Evolutionary conservation across 495 filamentous ascomycete species (phyloP).

Genomic region (Penicillium dipodomyicola): DNA sequence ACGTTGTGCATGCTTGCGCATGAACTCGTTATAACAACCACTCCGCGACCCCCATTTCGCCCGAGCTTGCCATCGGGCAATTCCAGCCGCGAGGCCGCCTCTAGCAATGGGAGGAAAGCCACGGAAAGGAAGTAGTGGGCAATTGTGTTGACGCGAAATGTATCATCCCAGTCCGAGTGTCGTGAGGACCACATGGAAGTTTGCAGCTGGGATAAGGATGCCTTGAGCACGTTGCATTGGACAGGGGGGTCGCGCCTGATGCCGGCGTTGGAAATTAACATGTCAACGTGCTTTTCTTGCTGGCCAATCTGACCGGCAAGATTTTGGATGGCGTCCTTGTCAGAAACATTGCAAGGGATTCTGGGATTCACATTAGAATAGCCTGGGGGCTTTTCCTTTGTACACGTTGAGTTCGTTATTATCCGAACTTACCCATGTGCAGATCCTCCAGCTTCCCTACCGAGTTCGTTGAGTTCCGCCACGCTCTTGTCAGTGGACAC

Average conservation of each 20-base stretch:
- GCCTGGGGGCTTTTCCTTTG: background rate
- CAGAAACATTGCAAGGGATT: constrained; percentile 38
- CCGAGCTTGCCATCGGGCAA: constrained; percentile 19
- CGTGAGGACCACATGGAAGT: constrained; percentile 43
- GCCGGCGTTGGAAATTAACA: constrained; percentile 48
- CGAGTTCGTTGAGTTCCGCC: constrained; percentile 32
- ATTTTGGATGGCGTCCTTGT: constrained; percentile 34
- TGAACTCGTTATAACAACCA: constrained; percentile 41
- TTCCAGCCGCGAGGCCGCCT: constrained; percentile 25
- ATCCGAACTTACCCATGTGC: constrained; percentile 31
- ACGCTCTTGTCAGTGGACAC: constrained; percentile 37
- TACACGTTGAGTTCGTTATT: background rate
- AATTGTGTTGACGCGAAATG: constrained; percentile 43
- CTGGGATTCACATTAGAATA: constrained; percentile 16
- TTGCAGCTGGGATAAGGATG: constrained; percentile 37
- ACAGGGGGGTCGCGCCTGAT: constrained; percentile 40
- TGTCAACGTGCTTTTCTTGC: constrained; percentile 34
- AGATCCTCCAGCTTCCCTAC: constrained; percentile 28
- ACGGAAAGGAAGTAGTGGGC: constrained; percentile 47
- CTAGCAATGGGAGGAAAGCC: constrained; percentile 39
- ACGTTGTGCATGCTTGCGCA: constrained; percentile 50
- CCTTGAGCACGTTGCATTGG: constrained; percentile 39
- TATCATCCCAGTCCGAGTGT: constrained; percentile 37
- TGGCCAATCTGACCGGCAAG: constrained; percentile 24
- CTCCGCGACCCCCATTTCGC: constrained; percentile 38